Percentiles rank a stretch among this genome's conserved stretches.
Evolutionary conservation across 2,329 filamentous ascomycete genomes (phyloP).

Genomic region (Aspergillus persii): DNA sequence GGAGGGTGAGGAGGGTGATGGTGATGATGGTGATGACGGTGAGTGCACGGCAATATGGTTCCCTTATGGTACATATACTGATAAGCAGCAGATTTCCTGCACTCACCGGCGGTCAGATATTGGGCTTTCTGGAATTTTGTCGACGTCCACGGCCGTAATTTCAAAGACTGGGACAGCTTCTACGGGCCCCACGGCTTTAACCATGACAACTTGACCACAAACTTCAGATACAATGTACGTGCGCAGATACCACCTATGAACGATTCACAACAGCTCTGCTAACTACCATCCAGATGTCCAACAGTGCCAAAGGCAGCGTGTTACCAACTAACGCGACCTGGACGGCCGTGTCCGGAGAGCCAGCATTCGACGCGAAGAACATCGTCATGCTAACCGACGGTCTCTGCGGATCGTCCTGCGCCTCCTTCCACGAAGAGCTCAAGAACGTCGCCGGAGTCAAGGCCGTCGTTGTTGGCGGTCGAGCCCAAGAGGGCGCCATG

Average conservation of each 20-base stretch:
- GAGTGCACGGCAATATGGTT: too few species aligned
- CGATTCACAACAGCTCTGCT: too few species aligned
- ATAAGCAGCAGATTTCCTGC: too few species aligned
- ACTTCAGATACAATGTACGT: constrained; percentile 17
- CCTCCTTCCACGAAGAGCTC: constrained; percentile 55
- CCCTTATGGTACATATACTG: too few species aligned
- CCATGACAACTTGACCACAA: constrained; percentile 17
- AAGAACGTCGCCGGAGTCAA: constrained; percentile 49
- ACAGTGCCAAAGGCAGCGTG: constrained; percentile 7
- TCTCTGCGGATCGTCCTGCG: constrained; percentile 58
- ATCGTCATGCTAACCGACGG: constrained; percentile 50
- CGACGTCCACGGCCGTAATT: constrained; percentile 5
- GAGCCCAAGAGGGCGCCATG: constrained; percentile 52
- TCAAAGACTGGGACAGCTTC: constrained; percentile 38
- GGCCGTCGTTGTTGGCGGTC: constrained; percentile 58
- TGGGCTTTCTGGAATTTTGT: constrained; percentile 22
- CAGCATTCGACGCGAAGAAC: constrained; percentile 27
- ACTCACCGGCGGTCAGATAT: neutral
- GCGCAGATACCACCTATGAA: neutral
- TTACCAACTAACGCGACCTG: constrained; percentile 33
- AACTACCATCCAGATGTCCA: constrained; percentile 2
- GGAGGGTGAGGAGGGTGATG: neutral
- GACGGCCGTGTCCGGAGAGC: constrained; percentile 21
- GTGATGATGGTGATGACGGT: neutral
- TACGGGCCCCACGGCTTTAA: constrained; percentile 31